Base-by-base conservation (phyloP, 495 filamentous ascomycete species). In the Hypoxylon lenormandii region DNA sequence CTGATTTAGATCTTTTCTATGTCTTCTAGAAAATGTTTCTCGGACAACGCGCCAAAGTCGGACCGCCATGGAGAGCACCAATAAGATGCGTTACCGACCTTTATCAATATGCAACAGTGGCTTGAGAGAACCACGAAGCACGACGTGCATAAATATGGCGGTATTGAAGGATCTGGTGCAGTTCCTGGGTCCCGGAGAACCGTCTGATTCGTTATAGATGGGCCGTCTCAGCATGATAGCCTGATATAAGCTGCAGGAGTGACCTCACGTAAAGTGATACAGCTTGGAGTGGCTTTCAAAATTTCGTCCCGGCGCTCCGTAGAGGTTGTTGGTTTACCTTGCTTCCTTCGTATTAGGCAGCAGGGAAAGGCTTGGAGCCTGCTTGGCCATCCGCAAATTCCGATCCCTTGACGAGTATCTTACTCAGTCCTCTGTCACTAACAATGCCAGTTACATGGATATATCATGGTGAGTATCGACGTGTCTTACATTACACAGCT, bases 81-180 rank as follows among this genome's bases (percentile, higher is more conserved):
- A 18, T 55, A 33, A 49, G 33, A n/a, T 50, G 22, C 49, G n/a
- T 51, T 56, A 12, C 60, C 60, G 50, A 50, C 36, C 37, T 26
- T 12, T 56, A 55, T 65, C 7, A 60, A 70, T 61, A 51, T 52
- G 66, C 40, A 64, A 65, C 66, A 47, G 60, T 70, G 60, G 60
- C 60, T 42, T 26, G 19, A 15, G 7, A 12, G 43, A 36, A 50
- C 40, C 26, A 16, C 21, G 55, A 53, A 37, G 33, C 50, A 64
- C 48, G 15, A 48, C 3, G 48, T 54, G 47, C 30, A 49, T 22
- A 26, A 4, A 59, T 49, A 13, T 12, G 10, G 54, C 18, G 7
- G 15, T 19, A 36, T 30, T 42, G 36, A 13, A 26, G 18, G 38
- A 26, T 42, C 12, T 13, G 11, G 30, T 59, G 23, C 23, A 47